phyloP scores from a whole-genome alignment of 352 stramenopile genomes.

The Phytopythium cucurbitacearum region DNA sequence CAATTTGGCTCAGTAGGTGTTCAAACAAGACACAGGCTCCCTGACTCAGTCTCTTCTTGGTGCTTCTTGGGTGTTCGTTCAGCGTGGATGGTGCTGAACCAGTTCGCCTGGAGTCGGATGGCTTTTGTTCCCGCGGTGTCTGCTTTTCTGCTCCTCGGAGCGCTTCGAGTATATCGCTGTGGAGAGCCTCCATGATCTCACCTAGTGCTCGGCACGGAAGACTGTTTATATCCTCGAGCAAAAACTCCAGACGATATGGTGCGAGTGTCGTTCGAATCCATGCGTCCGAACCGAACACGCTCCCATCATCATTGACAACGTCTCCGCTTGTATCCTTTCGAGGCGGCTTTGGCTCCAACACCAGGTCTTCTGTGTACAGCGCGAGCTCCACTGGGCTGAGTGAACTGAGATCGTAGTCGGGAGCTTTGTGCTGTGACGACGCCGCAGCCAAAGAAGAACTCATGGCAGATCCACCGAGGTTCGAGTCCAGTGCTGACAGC shows the following conservation, averaged over 20 bases:
- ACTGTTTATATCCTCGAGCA: slow-evolving; percentile 54
- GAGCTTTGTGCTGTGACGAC: slow-evolving; percentile 10
- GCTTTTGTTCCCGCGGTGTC: slow-evolving; percentile 16
- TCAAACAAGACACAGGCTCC: slow-evolving; percentile 68
- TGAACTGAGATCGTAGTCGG: slow-evolving; percentile 22
- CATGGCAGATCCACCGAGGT: slow-evolving; percentile 16
- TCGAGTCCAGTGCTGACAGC: slow-evolving; percentile 60
- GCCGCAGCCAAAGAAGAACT: slow-evolving; percentile 3
- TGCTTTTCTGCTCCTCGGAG: slow-evolving; percentile 24
- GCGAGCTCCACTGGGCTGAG: slow-evolving; percentile 37
- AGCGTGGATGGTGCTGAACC: not conserved
- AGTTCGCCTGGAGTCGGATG: not conserved
- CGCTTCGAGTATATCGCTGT: slow-evolving; percentile 42
- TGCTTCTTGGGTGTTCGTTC: not conserved
- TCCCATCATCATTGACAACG: slow-evolving; percentile 1
- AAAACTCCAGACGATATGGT: slow-evolving; percentile 58
- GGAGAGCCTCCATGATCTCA: slow-evolving; percentile 48
- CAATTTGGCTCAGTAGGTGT: slow-evolving; percentile 45
- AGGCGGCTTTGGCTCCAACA: slow-evolving; percentile 24
- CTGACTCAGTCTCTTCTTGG: slow-evolving; percentile 31
- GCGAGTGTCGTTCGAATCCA: slow-evolving; percentile 65
- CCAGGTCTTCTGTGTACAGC: slow-evolving; percentile 44
- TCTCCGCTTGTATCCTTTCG: slow-evolving; percentile 10
- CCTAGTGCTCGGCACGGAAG: slow-evolving; percentile 37
- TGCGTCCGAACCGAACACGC: slow-evolving; percentile 38